Evolutionary conservation across 495 filamentous ascomycete species (phyloP), one percentile per base, ranked within the genome.

Genomic region (Trichoderma reesei): DNA sequence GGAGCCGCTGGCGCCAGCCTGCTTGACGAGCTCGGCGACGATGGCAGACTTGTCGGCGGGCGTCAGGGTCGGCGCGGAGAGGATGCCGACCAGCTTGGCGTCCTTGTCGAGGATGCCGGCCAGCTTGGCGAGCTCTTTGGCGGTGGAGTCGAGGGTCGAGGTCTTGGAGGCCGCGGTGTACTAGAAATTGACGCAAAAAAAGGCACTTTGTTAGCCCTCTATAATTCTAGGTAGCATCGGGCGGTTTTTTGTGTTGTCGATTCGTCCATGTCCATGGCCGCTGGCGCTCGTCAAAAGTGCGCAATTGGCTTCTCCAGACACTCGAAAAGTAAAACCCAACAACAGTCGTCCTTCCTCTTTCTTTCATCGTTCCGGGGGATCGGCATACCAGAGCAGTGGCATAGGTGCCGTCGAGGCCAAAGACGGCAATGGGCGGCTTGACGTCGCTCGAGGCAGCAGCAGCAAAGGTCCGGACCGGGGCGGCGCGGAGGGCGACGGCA

Each of bases 371-470:
- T n/a, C n/a, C n/a, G n/a, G n/a, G n/a, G 16, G 51, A 48, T 42
- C 65, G 65, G 78, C 86, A 75, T 91, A 98, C 94, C 86, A 98
- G 82, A 81, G 94, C 94, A 82, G 86, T 90, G 72, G 94, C 95
- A 81, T 98, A 98, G 72, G 93, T 98, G 71, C 94, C 94, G 77
- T 97, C 94, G 78, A 98, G 82, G 66, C 94, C 94, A 79, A 90
- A 98, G 67, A 98, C 82, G 63, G 92, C 85, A 73, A 97, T 83
- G 62, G 94, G 94, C 67, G 92, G 86, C 82, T 89, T 92, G 72
- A 86, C 79, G 59, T 86, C 70, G 72, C 83, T 77, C 65, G 88
- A 80, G 64, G 83, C 79, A 66, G 90, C 81, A 64, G 83, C 78
- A 75, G 94, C 92, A 78, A 91, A 98, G 74, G 81, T 80, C 70